Conservation (phyloP, 768 basidiomycete genomes). For the Cyclocybe aegerita region DNA sequence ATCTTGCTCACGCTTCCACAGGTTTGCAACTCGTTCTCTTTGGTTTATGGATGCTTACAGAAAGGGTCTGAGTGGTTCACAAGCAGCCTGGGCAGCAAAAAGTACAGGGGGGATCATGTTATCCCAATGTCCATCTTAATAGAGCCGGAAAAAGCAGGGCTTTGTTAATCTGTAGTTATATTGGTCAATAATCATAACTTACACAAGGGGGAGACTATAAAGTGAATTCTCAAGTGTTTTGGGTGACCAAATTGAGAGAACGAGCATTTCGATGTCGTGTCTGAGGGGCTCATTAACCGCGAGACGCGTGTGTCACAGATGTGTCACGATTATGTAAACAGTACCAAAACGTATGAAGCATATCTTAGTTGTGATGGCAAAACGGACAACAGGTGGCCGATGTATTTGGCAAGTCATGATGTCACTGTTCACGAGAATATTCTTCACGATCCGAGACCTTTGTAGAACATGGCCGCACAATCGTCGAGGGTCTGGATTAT, state of each 20-base stretch:
- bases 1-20: too few species aligned
- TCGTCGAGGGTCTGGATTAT: not conserved
- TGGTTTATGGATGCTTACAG: conserved; percentile 22
- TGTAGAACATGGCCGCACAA: conserved; percentile 7
- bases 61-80: conserved; percentile 16
- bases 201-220: too few species aligned
- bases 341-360: too few species aligned
- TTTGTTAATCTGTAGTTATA: too few species aligned
- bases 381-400: not conserved
- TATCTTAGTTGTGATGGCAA: not conserved
- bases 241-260: too few species aligned
- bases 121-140: conserved; percentile 9
- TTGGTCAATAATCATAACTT: too few species aligned
- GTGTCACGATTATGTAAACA: too few species aligned
- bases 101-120: conserved; percentile 18
- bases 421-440: conserved; percentile 15
- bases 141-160: not conserved
- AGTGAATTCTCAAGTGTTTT: too few species aligned
- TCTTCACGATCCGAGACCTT: conserved; percentile 15
- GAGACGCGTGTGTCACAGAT: too few species aligned
- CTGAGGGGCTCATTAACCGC: too few species aligned
- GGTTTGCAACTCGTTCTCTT: too few species aligned
- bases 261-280: too few species aligned
- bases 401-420: conserved; percentile 2
- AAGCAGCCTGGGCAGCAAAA: conserved; percentile 22